Conservation (phyloP, 2,329 filamentous ascomycete species). For the Neonectria neomacrospora region DNA sequence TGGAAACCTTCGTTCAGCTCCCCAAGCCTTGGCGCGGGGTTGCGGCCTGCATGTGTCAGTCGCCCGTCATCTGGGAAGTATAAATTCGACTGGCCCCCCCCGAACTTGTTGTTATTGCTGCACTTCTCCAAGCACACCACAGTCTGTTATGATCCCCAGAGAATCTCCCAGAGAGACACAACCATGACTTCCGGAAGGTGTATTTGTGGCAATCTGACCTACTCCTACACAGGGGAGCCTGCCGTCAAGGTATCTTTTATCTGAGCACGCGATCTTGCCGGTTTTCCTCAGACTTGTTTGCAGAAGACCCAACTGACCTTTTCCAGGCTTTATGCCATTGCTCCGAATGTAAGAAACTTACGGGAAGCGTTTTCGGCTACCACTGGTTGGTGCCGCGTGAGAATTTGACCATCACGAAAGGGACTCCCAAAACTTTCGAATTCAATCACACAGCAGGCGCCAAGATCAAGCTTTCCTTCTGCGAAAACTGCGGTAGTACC, state of each 20-base stretch:
- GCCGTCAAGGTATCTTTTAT: neutral
- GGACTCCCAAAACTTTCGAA: neutral
- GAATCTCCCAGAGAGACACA: neutral
- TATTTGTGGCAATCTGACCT: neutral
- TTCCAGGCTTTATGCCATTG: neutral
- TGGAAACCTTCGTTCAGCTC: neutral
- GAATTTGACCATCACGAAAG: neutral
- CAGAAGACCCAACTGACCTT: neutral
- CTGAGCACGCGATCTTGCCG: neutral
- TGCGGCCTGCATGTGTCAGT: neutral
- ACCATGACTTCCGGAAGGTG: neutral
- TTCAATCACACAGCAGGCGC: neutral
- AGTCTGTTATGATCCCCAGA: no score
- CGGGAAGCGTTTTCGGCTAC: neutral
- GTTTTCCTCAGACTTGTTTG: no score
- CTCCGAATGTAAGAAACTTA: neutral
- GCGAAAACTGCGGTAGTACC: neutral
- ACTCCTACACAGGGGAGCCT: neutral
- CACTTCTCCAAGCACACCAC: neutral
- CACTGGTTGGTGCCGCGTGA: neutral
- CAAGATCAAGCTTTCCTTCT: neutral
- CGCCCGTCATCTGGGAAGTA: neutral
- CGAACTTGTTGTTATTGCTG: neutral
- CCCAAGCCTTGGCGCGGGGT: neutral
- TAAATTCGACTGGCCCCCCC: neutral